Base-by-base conservation (phyloP, 768 basidiomycete species). In the Chiua virens region DNA sequence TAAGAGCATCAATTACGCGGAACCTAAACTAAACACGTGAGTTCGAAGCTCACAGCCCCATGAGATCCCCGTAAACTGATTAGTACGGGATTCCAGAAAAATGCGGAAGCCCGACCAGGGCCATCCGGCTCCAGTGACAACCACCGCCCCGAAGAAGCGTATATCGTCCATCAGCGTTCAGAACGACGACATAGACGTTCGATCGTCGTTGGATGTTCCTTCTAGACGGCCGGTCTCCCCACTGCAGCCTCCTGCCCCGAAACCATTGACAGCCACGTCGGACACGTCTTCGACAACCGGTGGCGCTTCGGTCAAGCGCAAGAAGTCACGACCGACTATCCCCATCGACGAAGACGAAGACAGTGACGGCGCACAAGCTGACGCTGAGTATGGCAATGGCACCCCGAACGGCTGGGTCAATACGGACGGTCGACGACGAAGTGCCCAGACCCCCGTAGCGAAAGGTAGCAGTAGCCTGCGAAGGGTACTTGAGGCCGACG, bases 21-120 rank as follows among this genome's bases (percentile, higher is more conserved):
- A 93, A 63, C 91, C 91, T 11, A 93, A 92, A 64, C 77, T 93
- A 21, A 92, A 92, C 66, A 92, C 89, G 89, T 89, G 64, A 45
- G 84, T 81, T 37, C 27, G 40, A 23, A 14, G 36, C 30, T 45
- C 35, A 17, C 35, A 13, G 11, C 47, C 43, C 39, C 45, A 22
- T 37, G 38, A 41, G 45, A 28, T 37, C 20, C 17, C 35, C 25
- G 11, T 54, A 20, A 45, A 52, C 43, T 57, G 53, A 60, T 54
- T 5, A 4, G 8, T 28, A n/a, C 17, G 30, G 21, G 15, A 40
- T 35, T 60, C 39, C 61, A 91, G 89, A 41, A 92, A 92, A 81
- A 92, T 92, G 90, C 85, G 90, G 40, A 92, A 92, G 70, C 89
- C 90, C 10, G 87, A 89, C 57, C 73, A 79, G 17, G 67, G 67